Evolutionary conservation across 345 rosid genomes (phyloP).

Genomic region (Eucalyptus cloeziana): DNA sequence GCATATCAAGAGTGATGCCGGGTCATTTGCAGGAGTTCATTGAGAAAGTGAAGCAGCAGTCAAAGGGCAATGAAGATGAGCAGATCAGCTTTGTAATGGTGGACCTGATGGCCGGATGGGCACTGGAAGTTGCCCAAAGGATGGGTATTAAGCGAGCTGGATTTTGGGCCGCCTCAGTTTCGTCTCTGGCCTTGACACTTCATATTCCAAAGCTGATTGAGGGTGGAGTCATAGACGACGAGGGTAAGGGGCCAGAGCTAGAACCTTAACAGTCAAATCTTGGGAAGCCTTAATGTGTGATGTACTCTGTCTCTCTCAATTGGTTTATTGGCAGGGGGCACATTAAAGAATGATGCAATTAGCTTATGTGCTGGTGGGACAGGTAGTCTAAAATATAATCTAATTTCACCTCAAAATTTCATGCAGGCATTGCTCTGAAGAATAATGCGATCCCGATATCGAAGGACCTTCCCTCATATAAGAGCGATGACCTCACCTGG

Average conservation of each 20-base stretch:
- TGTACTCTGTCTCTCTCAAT: neutral
- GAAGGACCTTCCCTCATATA: neutral
- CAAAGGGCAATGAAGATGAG: neutral
- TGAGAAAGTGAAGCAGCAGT: neutral
- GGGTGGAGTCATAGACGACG: slow-evolving; percentile 6
- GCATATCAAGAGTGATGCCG: slow-evolving; percentile 1
- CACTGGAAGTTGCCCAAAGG: slow-evolving; percentile 3
- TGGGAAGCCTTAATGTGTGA: neutral
- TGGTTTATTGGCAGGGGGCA: neutral
- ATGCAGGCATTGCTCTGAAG: neutral
- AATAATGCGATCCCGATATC: neutral
- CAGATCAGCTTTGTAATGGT: neutral
- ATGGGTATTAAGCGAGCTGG: neutral
- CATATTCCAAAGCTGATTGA: slow-evolving; percentile 1
- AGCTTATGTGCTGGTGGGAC: neutral
- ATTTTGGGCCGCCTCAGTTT: neutral
- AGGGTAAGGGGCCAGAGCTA: neutral
- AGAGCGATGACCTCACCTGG: neutral
- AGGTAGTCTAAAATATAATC: neutral
- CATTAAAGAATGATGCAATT: neutral
- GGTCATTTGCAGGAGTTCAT: slow-evolving; percentile 2
- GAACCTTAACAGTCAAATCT: neutral
- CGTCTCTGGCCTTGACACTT: neutral
- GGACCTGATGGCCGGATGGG: slow-evolving; percentile 3
- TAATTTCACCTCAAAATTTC: too few species aligned